These are phyloP conservation scores for Candida nanaspora DNA, from an alignment of 805 yeast genomes.

Conservation along the genomic window DNA sequence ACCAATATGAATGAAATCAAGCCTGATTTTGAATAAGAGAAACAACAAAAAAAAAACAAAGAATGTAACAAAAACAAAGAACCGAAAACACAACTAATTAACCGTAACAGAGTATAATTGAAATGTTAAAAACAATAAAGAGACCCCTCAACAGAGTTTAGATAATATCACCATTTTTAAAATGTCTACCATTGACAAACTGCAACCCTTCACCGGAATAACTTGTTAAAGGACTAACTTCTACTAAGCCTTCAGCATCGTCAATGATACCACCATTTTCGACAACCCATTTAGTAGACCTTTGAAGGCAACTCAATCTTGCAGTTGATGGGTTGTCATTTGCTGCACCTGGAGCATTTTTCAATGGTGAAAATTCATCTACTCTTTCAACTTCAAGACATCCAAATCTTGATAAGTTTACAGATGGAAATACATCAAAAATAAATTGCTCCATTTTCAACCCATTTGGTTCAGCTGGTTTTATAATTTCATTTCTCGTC, in stretches of 20 bases:
- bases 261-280: slow-evolving; percentile 60
- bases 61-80: too few relatives aligned
- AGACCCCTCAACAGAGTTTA: neutral
- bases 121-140: neutral
- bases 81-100: too few relatives aligned
- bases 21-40: too few relatives aligned
- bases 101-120: too few relatives aligned
- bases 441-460: slow-evolving; percentile 94
- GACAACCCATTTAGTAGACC: slow-evolving; percentile 70
- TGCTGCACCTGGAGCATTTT: slow-evolving; percentile 78
- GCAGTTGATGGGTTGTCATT: slow-evolving; percentile 86
- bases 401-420: slow-evolving; percentile 68
- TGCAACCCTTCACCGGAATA: slow-evolving; percentile 72
- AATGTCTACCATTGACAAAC: slow-evolving; percentile 40
- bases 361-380: slow-evolving; percentile 89
- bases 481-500: slow-evolving; percentile 35
- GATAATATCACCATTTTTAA: slow-evolving; percentile 13
- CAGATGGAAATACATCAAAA: slow-evolving; percentile 87
- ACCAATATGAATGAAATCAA: too few relatives aligned
- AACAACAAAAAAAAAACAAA: too few relatives aligned
- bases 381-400: slow-evolving; percentile 84
- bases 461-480: slow-evolving; percentile 81
- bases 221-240: slow-evolving; percentile 69
- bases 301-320: slow-evolving; percentile 49
- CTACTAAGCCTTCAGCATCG: slow-evolving; percentile 46